Percentiles rank a stretch among this genome's conserved stretches.
Evolutionary conservation across 805 yeast genomes (phyloP).

Genomic region (Lipomyces spencermartinsiae): DNA sequence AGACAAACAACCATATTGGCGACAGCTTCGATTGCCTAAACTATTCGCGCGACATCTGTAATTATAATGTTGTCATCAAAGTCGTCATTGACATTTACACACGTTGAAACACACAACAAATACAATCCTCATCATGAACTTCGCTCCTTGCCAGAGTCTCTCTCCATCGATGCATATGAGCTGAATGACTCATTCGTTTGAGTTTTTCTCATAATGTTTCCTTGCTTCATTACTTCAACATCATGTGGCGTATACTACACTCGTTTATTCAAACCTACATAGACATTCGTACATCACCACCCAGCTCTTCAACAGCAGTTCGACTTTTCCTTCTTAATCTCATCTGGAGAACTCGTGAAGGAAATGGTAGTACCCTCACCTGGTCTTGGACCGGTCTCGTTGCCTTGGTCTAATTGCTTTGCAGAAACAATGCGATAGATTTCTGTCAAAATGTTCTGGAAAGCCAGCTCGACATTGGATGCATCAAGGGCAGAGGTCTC

Average conservation of each 20-base stretch:
- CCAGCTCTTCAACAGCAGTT: slow-evolving; percentile 64
- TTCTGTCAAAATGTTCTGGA: slow-evolving; percentile 89
- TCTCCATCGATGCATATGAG: background rate
- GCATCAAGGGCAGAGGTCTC: slow-evolving; percentile 95
- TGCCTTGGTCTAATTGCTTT: slow-evolving; percentile 89
- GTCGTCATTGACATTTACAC: background rate
- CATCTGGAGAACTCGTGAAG: slow-evolving; percentile 87
- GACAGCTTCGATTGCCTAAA: background rate
- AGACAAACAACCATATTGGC: background rate
- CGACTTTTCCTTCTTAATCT: slow-evolving; percentile 52
- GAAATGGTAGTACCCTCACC: slow-evolving; percentile 89
- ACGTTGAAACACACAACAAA: background rate
- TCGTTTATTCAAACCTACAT: background rate
- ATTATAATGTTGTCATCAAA: background rate
- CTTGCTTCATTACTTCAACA: background rate
- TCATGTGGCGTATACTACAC: background rate
- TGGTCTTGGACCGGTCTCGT: slow-evolving; percentile 67
- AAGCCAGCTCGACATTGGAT: slow-evolving; percentile 92
- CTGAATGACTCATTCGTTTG: background rate
- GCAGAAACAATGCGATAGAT: slow-evolving; percentile 94
- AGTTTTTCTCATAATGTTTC: background rate
- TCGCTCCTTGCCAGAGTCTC: background rate
- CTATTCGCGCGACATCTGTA: background rate
- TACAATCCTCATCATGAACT: background rate
- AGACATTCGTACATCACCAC: slow-evolving; percentile 7